Percentiles rank a stretch among this genome's conserved stretches.
Conservation (phyloP, 495 filamentous ascomycete genomes). For the Hyaloscypha finlandica region DNA sequence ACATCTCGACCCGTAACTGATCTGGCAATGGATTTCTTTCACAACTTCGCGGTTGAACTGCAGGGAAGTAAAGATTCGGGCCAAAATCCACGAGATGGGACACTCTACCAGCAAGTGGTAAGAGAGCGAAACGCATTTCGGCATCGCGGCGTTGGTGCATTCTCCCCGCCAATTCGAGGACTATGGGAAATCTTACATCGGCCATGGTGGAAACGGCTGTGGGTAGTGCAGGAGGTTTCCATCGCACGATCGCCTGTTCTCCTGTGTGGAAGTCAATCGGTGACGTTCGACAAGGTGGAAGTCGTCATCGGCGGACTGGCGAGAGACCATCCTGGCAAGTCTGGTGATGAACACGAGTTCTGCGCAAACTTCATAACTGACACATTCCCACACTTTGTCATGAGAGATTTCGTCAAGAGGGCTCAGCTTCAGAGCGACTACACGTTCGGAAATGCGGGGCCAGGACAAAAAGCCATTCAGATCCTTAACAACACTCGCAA, state of each 20-base stretch:
- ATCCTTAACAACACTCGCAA: neutral
- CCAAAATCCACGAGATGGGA: neutral
- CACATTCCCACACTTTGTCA: neutral
- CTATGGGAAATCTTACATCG: neutral
- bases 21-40: neutral
- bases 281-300: neutral
- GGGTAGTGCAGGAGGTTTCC: conserved; percentile 1
- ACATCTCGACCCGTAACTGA: neutral
- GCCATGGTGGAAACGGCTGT: neutral
- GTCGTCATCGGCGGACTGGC: neutral
- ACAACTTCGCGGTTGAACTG: neutral
- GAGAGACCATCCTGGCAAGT: neutral
- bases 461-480: neutral
- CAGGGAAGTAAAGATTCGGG: conserved; percentile 2
- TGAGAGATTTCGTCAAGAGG: neutral
- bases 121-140: neutral
- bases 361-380: neutral
- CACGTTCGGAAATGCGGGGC: neutral
- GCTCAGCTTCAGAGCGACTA: neutral
- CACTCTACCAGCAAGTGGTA: neutral
- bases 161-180: neutral
- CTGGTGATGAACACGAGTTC: neutral
- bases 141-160: neutral
- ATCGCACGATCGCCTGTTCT: neutral
- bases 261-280: neutral